Conservation (phyloP, 768 basidiomycete genomes). For the Termitomyces eurrhizus region DNA sequence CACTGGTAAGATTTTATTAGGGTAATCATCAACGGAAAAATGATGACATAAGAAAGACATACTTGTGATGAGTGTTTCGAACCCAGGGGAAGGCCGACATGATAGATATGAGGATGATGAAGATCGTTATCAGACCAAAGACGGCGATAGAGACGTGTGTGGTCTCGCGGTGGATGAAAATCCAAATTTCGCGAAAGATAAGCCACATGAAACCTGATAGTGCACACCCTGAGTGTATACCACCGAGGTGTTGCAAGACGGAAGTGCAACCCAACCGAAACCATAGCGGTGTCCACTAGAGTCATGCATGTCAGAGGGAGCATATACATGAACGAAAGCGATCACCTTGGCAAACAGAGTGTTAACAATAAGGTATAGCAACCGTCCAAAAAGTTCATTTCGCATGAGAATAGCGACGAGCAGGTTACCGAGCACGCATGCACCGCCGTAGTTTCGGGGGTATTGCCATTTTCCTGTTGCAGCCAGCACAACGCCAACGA, state of each 20-base stretch:
- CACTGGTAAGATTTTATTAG: conserved; percentile 30
- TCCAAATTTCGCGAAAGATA: conserved; percentile 52
- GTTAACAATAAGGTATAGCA: conserved; percentile 68
- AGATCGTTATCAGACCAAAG: conserved; percentile 57
- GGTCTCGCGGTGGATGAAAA: conserved; percentile 45
- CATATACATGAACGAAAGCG: background rate
- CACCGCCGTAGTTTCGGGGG: conserved; percentile 59
- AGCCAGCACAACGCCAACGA: conserved; percentile 56
- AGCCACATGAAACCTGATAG: conserved; percentile 73
- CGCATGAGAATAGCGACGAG: conserved; percentile 70
- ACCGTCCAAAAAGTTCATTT: conserved; percentile 81
- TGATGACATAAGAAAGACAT: conserved; percentile 4
- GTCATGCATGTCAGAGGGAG: conserved; percentile 4
- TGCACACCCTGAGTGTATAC: conserved; percentile 83
- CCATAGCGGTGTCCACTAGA: conserved; percentile 41
- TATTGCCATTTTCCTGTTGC: conserved; percentile 66
- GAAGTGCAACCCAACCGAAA: conserved; percentile 73
- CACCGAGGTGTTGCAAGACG: conserved; percentile 72
- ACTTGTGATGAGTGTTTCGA: conserved; percentile 82
- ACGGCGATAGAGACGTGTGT: conserved; percentile 55
- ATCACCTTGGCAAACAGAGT: conserved; percentile 74
- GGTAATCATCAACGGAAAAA: conserved; percentile 1
- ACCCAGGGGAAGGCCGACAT: conserved; percentile 75
- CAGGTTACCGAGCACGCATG: conserved; percentile 73
- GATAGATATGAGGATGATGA: conserved; percentile 59